Evolutionary conservation across 1,139 yeast species (phyloP).

Genomic region (Suhomyces bribrorum): DNA sequence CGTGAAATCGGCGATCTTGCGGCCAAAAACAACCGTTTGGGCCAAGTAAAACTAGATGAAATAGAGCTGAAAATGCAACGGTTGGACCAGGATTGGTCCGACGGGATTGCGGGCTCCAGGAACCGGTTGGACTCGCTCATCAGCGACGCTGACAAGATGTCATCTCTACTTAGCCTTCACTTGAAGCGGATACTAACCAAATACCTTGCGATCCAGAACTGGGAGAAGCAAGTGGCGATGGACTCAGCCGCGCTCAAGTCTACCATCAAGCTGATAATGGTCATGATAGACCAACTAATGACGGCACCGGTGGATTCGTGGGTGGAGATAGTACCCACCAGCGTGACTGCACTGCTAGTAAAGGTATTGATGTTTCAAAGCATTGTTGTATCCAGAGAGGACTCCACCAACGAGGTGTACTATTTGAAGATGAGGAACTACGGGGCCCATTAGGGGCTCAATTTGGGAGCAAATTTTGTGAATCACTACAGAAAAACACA

Average conservation of each 20-base stretch:
- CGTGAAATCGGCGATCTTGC: conserved; percentile 6
- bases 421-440: conserved; percentile 17
- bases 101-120: neutral
- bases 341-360: conserved; percentile 18
- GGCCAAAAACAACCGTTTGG: conserved; percentile 3
- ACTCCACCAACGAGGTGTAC: conserved; percentile 10
- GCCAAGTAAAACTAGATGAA: conserved; percentile 4
- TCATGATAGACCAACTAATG: conserved; percentile 7
- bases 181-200: conserved; percentile 26
- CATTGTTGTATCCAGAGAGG: conserved; percentile 17
- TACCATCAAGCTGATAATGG: conserved; percentile 15
- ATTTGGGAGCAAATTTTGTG: no score
- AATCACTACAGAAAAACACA: no score
- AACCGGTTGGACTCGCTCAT: neutral
- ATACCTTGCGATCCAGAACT: conserved; percentile 26
- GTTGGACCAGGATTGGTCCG: no score
- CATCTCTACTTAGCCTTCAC: conserved; percentile 13
- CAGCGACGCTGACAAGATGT: conserved; percentile 7
- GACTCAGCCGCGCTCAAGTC: conserved; percentile 22
- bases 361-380: conserved; percentile 21
- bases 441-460: conserved; percentile 11
- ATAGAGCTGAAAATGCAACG: conserved; percentile 3
- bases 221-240: conserved; percentile 21
- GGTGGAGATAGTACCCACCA: conserved; percentile 17
- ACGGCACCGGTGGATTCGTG: conserved; percentile 15